Evolutionary conservation across 371 early-diverging fungal species (phyloP), one percentile per base, ranked within the genome.

Genomic region (Caulochytrium protostelioides): DNA sequence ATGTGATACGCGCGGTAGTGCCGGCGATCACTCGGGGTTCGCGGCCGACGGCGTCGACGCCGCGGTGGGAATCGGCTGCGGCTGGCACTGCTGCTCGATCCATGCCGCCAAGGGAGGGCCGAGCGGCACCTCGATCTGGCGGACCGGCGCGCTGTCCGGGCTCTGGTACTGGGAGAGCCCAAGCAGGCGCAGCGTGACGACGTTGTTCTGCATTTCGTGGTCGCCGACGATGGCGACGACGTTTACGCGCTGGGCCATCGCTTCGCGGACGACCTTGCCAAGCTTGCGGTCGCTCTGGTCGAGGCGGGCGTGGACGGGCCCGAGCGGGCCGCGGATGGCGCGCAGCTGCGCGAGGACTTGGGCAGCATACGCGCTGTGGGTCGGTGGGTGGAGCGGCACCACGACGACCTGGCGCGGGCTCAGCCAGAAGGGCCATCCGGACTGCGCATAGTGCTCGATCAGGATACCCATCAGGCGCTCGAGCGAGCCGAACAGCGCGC

Each of bases 391-490:
- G 30, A 64, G 38, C 7, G 70, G 60, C 14, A 73, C 41, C 14
- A 76, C 58, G 5, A 60, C 42, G 7, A 64, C 57, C 42, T 76
- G 77, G 13, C 66, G 40, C 2, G 77, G 77, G 21, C 55, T 49
- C 12, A 74, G 36, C 77, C 77, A 76, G 46, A 75, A 74, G 27
- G 77, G 77, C 54, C 89, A 82, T 32, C 72, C 66, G n/a, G n/a
- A n/a, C 24, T 86, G 87, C 2, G 62, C 75, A 31, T 74, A 83
- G 42, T 81, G 76, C 50, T 95, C 97, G 42, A 79, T 76, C 43
- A 89, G 50, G 40, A 95, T 86, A 14, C 83, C 97, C 64, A 91
- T 71, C 75, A 91, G 79, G 15, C 97, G 68, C 55, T 95, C 97
- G 9, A 95, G 62, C 12, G 77, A 76, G 2, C 97, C 97, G 22